phyloP scores from a whole-genome alignment of 371 early-diverging fungal species.

The Syncephalis fuscata region DNA sequence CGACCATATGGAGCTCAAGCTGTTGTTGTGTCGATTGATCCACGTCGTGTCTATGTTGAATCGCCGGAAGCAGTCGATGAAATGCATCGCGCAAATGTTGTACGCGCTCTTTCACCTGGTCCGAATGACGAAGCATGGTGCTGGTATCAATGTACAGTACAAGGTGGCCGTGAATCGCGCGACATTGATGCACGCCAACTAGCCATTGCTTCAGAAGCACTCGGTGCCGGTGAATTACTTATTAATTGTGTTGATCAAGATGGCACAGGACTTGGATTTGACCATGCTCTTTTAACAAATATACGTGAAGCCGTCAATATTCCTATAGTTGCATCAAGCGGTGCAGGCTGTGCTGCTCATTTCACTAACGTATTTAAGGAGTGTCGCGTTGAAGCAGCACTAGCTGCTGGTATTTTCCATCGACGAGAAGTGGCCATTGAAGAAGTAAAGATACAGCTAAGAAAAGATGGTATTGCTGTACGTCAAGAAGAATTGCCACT shows the following conservation, averaged over 20 bases:
- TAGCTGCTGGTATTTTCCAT: conserved; percentile 97
- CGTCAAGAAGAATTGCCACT: conserved; percentile 13
- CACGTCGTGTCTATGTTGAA: conserved; percentile 80
- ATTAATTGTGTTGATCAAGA: conserved; percentile 95
- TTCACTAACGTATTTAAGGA: conserved; percentile 72
- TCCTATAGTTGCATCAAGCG: conserved; percentile 93
- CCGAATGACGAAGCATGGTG: conserved; percentile 86
- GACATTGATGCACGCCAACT: conserved; percentile 88
- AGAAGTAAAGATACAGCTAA: conserved; percentile 59
- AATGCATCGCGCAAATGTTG: not conserved
- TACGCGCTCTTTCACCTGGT: conserved; percentile 56
- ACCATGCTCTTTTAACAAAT: conserved; percentile 60
- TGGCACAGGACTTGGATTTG: conserved; percentile 93
- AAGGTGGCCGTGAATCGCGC: conserved; percentile 88
- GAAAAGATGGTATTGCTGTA: conserved; percentile 18
- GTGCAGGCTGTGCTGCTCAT: conserved; percentile 76
- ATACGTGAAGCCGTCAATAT: conserved; percentile 63
- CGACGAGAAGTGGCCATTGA: conserved; percentile 78
- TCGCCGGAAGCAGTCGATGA: conserved; percentile 47
- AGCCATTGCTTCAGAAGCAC: conserved; percentile 63
- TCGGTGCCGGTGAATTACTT: conserved; percentile 94
- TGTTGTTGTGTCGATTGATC: conserved; percentile 96
- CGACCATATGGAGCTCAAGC: conserved; percentile 88
- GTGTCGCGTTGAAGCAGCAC: conserved; percentile 81
- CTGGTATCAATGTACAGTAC: conserved; percentile 97